Base-by-base conservation (phyloP, 2,329 filamentous ascomycete genomes). In the Fusarium palustre region DNA sequence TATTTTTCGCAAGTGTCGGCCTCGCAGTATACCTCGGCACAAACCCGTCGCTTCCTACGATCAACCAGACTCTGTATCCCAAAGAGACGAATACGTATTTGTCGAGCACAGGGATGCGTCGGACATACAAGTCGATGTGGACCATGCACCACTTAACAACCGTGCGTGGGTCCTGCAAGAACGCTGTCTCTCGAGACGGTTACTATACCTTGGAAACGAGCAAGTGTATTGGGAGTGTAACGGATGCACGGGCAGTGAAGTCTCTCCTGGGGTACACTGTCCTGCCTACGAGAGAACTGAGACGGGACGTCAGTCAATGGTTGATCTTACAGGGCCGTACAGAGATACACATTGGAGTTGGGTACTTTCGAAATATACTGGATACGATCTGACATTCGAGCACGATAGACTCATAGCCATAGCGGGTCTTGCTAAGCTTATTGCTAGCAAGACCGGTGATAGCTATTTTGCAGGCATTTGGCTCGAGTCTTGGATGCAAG, bases 291-390 rank as follows among this genome's bases (percentile, higher is more conserved):
- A 13, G 12, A 39, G 11, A 13, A 20, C 36, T 15, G n/a, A 22
- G 2, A 7, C n/a, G 1, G 20, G 28, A 4, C 55, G 38, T 2
- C 0, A 24, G 1, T 58, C 55, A 2, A 16, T 58, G 28, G 11
- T 10, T 0, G 8, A 31, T n/a, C 36, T 34, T 1, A 30, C 38
- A 6, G 41, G 41, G 0, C 15, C 5, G 0, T 9, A 24, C 1
- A 31, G 5, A 11, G 9, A 13, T 6, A 4, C 0, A 1, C 12
- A 15, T 3, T 43, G 49, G 49, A 1, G 9, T 6, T 1, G 0
- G 12, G 4, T 15, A 12, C 41, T n/a, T 5, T 1, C 2, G 5
- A 15, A 22, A 5, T 59, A 59, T 33, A 57, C 52, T 0, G 0
- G 0, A 2, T 39, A 22, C 12, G n/a, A 28, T 4, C 0, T 59